phyloP scores from a whole-genome alignment of 1,284 basidiomycete genomes.

The Peniophora sp. region DNA sequence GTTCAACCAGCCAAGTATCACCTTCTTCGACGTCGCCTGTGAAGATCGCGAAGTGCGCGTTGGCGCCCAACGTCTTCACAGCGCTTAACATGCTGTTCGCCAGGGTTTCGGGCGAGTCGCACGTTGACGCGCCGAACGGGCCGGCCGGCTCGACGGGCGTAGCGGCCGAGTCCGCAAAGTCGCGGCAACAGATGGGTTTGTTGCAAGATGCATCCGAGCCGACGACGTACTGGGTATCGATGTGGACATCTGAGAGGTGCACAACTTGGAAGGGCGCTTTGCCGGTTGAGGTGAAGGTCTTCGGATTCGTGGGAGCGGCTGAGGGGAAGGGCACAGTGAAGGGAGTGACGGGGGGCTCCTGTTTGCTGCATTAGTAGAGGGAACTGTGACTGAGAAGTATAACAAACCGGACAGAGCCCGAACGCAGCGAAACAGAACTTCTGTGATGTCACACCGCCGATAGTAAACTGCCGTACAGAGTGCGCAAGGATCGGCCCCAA shows the following conservation, averaged over 20 bases:
- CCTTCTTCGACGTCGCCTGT: conserved; percentile 59
- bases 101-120: conserved; percentile 39
- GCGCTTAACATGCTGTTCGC: conserved; percentile 44
- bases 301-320: conserved; percentile 26
- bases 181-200: conserved; percentile 52
- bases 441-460: conserved; percentile 38
- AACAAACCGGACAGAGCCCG: conserved; percentile 42
- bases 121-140: conserved; percentile 36
- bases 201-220: conserved; percentile 48
- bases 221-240: conserved; percentile 42
- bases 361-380: too few relatives aligned
- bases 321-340: conserved; percentile 38
- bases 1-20: conserved; percentile 39
- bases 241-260: conserved; percentile 48
- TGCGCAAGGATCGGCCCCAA: conserved; percentile 55
- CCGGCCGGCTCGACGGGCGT: conserved; percentile 34
- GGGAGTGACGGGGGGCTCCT: conserved; percentile 24
- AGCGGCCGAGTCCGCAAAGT: conserved; percentile 31
- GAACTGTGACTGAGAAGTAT: background rate
- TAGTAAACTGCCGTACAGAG: conserved; percentile 40
- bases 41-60: conserved; percentile 44
- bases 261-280: conserved; percentile 39
- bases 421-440: conserved; percentile 50
- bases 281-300: conserved; percentile 27
- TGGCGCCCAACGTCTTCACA: conserved; percentile 25